phyloP scores from a whole-genome alignment of 129 eudicot genomes.

The Solidago caesia region DNA sequence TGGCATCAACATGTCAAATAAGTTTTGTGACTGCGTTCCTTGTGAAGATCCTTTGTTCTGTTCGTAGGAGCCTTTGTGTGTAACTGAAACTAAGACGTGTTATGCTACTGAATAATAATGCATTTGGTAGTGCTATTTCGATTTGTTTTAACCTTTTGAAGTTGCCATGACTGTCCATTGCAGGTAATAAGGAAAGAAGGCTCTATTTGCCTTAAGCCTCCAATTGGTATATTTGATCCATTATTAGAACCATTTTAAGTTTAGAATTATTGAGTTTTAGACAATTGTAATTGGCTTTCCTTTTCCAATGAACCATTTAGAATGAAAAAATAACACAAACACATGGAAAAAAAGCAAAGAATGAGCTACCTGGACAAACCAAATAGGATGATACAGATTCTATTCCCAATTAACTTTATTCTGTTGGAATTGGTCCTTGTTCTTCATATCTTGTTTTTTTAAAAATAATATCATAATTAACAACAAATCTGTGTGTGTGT shows the following conservation, averaged over 20 bases:
- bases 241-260: background rate
- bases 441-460: too few species aligned
- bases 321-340: too few species aligned
- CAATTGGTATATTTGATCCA: too few species aligned
- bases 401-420: too few species aligned
- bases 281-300: background rate
- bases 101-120: background rate
- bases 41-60: background rate
- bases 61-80: background rate
- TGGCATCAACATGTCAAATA: conserved; percentile 15
- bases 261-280: background rate
- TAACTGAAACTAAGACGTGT: background rate
- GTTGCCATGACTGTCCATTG: background rate
- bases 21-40: conserved; percentile 14
- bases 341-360: too few species aligned
- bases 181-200: background rate
- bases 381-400: too few species aligned
- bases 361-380: too few species aligned
- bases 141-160: background rate
- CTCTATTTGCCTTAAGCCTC: background rate
- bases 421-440: too few species aligned
- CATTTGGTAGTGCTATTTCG: background rate
- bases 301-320: background rate
- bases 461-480: too few species aligned
- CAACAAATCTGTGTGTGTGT: too few species aligned